phyloP scores from a whole-genome alignment of 352 stramenopile species.

The Globisporangium splendens region DNA sequence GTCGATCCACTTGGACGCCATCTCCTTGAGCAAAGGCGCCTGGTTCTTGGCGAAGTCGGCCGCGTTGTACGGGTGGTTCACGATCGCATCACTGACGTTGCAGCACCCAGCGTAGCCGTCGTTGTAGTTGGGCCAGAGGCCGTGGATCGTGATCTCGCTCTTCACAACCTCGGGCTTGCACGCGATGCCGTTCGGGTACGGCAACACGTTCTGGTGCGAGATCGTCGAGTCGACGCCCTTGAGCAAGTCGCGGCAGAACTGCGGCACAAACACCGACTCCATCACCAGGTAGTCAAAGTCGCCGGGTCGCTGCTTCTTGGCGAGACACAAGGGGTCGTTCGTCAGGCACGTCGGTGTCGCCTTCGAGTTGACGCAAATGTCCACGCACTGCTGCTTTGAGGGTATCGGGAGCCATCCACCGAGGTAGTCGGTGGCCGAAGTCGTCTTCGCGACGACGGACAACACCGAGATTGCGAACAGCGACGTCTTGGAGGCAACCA shows the following conservation, averaged over 20 bases:
- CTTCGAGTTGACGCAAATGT: slow-evolving; percentile 60
- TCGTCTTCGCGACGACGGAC: not conserved
- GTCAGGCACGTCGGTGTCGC: slow-evolving; percentile 53
- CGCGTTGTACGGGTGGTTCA: slow-evolving; percentile 51
- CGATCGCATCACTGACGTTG: slow-evolving; percentile 44
- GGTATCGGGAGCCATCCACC: slow-evolving; percentile 42
- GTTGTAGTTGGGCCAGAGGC: slow-evolving; percentile 68
- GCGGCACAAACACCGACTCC: slow-evolving; percentile 67
- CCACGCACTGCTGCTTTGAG: slow-evolving; percentile 45
- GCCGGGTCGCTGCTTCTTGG: slow-evolving; percentile 54
- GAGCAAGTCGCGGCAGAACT: slow-evolving; percentile 74
- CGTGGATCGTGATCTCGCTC: slow-evolving; percentile 63
- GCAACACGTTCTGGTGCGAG: slow-evolving; percentile 67
- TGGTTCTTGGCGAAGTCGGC: slow-evolving; percentile 38
- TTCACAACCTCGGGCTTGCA: slow-evolving; percentile 35
- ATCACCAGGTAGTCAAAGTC: slow-evolving; percentile 73
- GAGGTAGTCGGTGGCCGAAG: slow-evolving; percentile 39
- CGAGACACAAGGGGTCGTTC: slow-evolving; percentile 35
- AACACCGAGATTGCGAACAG: not conserved
- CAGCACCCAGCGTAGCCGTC: slow-evolving; percentile 62
- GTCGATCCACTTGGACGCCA: slow-evolving; percentile 43
- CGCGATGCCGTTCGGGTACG: slow-evolving; percentile 43
- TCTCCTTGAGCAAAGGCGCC: slow-evolving; percentile 36
- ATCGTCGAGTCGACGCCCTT: slow-evolving; percentile 62
- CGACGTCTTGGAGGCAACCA: not conserved